phyloP scores from a whole-genome alignment of 2,329 filamentous ascomycete species.

The Amauroascus niger region DNA sequence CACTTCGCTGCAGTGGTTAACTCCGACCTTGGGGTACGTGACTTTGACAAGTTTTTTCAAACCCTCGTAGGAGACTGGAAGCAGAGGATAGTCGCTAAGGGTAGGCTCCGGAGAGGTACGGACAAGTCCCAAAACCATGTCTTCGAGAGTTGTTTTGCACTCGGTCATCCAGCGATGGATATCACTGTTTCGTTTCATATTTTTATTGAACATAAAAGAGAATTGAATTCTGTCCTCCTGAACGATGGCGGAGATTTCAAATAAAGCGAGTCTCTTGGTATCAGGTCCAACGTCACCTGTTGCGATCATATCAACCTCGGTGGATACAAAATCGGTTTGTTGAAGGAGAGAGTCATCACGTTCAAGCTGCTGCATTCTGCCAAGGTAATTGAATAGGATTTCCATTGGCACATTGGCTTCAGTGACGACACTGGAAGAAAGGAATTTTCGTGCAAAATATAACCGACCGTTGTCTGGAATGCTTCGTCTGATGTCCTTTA shows the following conservation, averaged over 20 bases:
- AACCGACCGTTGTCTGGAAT: slow-evolving; percentile 26
- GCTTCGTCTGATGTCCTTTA: slow-evolving; percentile 33
- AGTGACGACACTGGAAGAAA: slow-evolving; percentile 23
- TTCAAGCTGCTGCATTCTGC: slow-evolving; percentile 37
- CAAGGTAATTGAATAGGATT: slow-evolving; percentile 35
- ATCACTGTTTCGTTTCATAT: slow-evolving; percentile 36
- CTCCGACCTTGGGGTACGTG: slow-evolving; percentile 31
- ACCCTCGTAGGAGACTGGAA: slow-evolving; percentile 36
- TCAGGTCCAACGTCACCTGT: slow-evolving; percentile 38
- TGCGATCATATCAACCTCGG: slow-evolving; percentile 25
- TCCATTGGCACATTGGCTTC: slow-evolving; percentile 33
- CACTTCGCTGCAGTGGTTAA: slow-evolving; percentile 25
- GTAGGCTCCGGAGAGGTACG: slow-evolving; percentile 25
- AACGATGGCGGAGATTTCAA: slow-evolving; percentile 44
- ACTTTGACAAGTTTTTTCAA: slow-evolving; percentile 32
- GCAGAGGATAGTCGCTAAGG: slow-evolving; percentile 38
- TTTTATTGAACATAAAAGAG: slow-evolving; percentile 41
- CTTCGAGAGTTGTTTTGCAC: slow-evolving; percentile 30
- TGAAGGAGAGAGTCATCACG: slow-evolving; percentile 36
- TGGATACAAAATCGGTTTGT: slow-evolving; percentile 29
- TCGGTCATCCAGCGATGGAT: slow-evolving; percentile 38
- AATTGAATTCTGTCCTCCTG: slow-evolving; percentile 40
- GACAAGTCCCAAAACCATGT: slow-evolving; percentile 23
- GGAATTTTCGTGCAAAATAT: slow-evolving; percentile 30
- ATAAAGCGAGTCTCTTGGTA: slow-evolving; percentile 40